A percentile compares a stretch with the other conserved stretches of the same genome.
phyloP scores from a whole-genome alignment of 78 protist genomes.

The Dictyostelium brefeldianum region DNA sequence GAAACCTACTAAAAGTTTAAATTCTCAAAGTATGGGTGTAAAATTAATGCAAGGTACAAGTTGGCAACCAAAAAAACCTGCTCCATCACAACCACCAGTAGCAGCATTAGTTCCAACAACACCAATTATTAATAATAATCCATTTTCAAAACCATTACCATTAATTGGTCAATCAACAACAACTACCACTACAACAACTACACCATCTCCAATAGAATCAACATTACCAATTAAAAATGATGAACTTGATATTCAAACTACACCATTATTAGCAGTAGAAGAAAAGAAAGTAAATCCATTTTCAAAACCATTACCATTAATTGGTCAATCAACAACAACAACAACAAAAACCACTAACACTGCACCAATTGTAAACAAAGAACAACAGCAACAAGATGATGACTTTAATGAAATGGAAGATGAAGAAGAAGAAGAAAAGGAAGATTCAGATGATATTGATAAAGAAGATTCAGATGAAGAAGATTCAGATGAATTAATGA shows the following conservation, averaged over 20 bases:
- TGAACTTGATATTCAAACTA: conserved; percentile 1
- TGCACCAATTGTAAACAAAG: not conserved
- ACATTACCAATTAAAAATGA: not conserved
- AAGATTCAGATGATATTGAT: not conserved
- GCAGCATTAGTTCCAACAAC: not conserved
- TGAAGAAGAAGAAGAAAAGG: not conserved
- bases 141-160: conserved; percentile 34
- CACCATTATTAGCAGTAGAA: too few species aligned
- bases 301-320: not conserved
- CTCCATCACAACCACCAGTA: not conserved
- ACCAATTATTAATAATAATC: not conserved
- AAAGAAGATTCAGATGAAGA: not conserved
- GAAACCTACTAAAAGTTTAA: not conserved
- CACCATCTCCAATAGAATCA: not conserved
- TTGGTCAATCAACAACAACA: not conserved
- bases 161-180: not conserved
- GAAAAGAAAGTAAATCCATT: conserved; percentile 8
- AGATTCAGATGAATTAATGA: conserved; percentile 20
- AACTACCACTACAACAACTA: not conserved
- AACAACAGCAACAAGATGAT: not conserved
- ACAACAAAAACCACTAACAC: not conserved
- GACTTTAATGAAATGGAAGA: not conserved
- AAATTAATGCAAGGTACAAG: not conserved
- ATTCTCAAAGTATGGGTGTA: not conserved
- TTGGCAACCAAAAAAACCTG: not conserved